Percentiles rank a stretch among this genome's conserved stretches.
Evolutionary conservation across 73 alveolate species (phyloP).

Genomic region (Paramecium pentaurelia): DNA sequence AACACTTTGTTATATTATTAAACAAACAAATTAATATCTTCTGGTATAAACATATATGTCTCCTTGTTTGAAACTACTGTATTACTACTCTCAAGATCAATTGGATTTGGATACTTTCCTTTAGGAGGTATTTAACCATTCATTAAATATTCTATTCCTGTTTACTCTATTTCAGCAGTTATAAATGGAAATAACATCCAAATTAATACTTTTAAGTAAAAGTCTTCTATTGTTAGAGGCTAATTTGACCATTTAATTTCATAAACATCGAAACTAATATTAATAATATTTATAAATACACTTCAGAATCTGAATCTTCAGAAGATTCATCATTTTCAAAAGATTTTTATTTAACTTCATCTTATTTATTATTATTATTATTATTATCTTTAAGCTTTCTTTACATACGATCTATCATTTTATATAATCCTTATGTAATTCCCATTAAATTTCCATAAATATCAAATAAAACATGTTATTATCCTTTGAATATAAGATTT

Average conservation of each 20-base stretch:
- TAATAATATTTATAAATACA: neutral
- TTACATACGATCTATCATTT: neutral
- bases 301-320: neutral
- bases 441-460: constrained; percentile 1
- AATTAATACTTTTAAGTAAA: neutral
- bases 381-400: neutral
- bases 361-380: neutral
- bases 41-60: neutral
- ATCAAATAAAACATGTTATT: neutral
- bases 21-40: neutral
- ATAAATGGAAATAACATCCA: constrained; percentile 23
- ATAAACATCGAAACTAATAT: neutral
- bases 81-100: neutral
- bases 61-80: neutral
- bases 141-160: neutral
- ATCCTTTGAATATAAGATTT: neutral
- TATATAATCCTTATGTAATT: neutral
- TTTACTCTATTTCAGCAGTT: neutral
- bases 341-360: neutral
- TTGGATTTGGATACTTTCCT: neutral
- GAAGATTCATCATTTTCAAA: neutral
- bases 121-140: neutral
- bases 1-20: neutral
- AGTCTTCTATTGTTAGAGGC: neutral
- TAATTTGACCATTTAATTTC: neutral